These are phyloP conservation scores for Jaapia argillacea DNA, from an alignment of 768 basidiomycete genomes.

Conservation along the genomic window DNA sequence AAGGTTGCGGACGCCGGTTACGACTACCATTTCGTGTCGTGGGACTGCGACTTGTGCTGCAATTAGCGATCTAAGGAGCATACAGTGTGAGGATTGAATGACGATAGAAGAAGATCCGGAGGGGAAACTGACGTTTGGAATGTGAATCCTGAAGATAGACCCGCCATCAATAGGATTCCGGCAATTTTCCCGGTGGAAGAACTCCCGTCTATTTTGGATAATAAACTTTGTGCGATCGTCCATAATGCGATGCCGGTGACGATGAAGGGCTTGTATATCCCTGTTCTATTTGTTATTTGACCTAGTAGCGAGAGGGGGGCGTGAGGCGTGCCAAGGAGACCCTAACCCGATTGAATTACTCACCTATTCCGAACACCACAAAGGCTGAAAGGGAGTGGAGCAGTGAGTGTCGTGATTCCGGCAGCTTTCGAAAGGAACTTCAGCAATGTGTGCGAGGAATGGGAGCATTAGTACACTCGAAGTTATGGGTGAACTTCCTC, in stretches of 20 bases:
- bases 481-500: conserved; percentile 25
- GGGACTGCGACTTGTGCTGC: conserved; percentile 23
- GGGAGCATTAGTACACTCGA: conserved; percentile 30
- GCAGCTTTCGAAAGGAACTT: not conserved
- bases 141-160: conserved; percentile 24
- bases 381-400: not conserved
- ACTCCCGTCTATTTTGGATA: conserved; percentile 23
- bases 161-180: conserved; percentile 26
- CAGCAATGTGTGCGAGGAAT: conserved; percentile 20
- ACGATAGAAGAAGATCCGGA: not conserved
- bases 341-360: too few species aligned
- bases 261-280: conserved; percentile 22
- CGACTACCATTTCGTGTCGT: conserved; percentile 12
- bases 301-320: conserved; percentile 1
- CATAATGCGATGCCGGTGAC: conserved; percentile 18
- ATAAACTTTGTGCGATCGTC: conserved; percentile 28
- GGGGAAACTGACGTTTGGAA: conserved; percentile 10
- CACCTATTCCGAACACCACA: not conserved
- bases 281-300: conserved; percentile 12
- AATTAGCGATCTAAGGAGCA: conserved; percentile 21
- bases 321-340: too few species aligned
- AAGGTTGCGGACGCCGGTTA: conserved; percentile 13
- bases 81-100: not conserved
- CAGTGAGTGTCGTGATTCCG: too few species aligned
- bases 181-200: conserved; percentile 21